Percentiles rank a stretch among this genome's conserved stretches.
Evolutionary conservation across 2,329 filamentous ascomycete species (phyloP).

Genomic region (Monascus ruber): DNA sequence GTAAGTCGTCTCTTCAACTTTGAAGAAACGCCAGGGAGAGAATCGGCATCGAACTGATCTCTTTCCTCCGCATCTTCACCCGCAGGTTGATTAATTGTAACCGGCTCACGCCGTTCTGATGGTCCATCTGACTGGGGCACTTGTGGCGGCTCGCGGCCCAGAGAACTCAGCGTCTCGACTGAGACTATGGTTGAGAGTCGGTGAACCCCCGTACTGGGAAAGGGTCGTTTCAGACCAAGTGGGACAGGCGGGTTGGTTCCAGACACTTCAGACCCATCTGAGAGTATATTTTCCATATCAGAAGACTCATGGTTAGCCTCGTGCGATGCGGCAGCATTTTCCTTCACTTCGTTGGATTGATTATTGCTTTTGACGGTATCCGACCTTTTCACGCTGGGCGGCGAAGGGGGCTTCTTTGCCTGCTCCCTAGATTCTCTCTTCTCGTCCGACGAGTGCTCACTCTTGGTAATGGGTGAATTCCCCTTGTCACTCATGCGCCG

Average conservation of each 20-base stretch:
- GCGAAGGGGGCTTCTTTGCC: not conserved
- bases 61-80: slow-evolving; percentile 27
- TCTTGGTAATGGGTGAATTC: not conserved
- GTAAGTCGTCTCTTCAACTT: slow-evolving; percentile 64
- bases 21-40: slow-evolving; percentile 34
- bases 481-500: slow-evolving; percentile 3
- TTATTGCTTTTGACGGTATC: slow-evolving; percentile 9
- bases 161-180: slow-evolving; percentile 39
- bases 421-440: slow-evolving; percentile 2
- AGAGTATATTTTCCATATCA: slow-evolving; percentile 17
- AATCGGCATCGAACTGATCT: slow-evolving; percentile 35
- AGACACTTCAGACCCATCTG: slow-evolving; percentile 28
- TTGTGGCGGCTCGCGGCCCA: slow-evolving; percentile 9
- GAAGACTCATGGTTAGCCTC: not conserved
- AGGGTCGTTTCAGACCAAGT: slow-evolving; percentile 32
- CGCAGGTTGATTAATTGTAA: slow-evolving; percentile 1
- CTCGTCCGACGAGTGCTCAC: slow-evolving; percentile 3
- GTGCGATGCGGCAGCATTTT: slow-evolving; percentile 7
- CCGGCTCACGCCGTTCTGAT: slow-evolving; percentile 13
- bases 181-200: slow-evolving; percentile 49
- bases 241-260: slow-evolving; percentile 27
- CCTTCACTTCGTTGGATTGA: slow-evolving; percentile 6
- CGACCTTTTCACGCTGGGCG: slow-evolving; percentile 10
- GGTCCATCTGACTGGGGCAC: slow-evolving; percentile 9
- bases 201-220: slow-evolving; percentile 43